Evolutionary conservation across 2,329 filamentous ascomycete genomes (phyloP), one percentile per base, ranked within the genome.

Genomic region (Blastomyces silverae): DNA sequence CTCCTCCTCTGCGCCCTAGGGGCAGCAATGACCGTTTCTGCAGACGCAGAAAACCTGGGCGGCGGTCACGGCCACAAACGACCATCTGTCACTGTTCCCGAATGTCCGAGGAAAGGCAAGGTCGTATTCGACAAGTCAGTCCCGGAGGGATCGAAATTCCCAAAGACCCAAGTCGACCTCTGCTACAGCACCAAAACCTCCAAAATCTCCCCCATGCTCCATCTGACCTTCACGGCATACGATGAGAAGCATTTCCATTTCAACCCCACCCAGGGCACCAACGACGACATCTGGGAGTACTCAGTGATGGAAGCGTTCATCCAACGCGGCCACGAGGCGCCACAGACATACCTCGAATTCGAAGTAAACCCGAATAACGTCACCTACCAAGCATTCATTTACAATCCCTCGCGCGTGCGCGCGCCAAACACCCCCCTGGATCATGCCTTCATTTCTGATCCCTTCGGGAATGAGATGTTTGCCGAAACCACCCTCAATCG

Each of bases 221-320:
- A 74, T 37, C 69, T 82, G 61, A 76, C 72, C 3, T 82, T 83
- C 66, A 81, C 74, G 1, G 81, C 81, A 3, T 70, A 75, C 62
- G 73, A 81, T 53, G 81, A 83, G 73, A 77, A 73, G 52, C 76
- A 77, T 70, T 83, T 79, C 69, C 82, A 76, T 74, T 83, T 77
- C 72, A 77, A 81, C 53, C 64, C 67, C 25, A 46, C 50, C 0
- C 67, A 69, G 48, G 74, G 70, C 63, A 82, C 76, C 55, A 83
- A 83, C 66, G 80, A 78, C 60, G 74, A 78, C 56, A 79, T 83
- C 61, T 83, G 77, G 74, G 68, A 76, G 63, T 83, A 83, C 69
- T 79, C 82, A 67, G 81, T 83, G 46, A 80, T 83, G 78, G 81
- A 83, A 68, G 77, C 77, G 13, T 83, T 83, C 69, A 76, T 83